Percentiles rank a stretch among this genome's conserved stretches.
phyloP scores from a whole-genome alignment of 1,284 basidiomycete species.

The Apiotrichum veenhuisii region DNA sequence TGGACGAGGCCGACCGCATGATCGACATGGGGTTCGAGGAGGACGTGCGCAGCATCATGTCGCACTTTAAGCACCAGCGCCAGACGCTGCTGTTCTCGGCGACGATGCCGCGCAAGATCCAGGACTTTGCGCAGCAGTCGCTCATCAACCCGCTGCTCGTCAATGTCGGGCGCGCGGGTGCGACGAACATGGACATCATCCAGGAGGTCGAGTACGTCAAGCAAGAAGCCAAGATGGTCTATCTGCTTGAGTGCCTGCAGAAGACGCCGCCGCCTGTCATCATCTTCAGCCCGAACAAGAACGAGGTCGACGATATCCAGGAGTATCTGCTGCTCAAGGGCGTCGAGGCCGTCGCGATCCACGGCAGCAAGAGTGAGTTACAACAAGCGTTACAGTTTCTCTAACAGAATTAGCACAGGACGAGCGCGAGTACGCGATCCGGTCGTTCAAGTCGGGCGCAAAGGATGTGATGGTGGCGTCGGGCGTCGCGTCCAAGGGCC shows the following conservation, averaged over 20 bases:
- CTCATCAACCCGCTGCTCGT: constrained; percentile 89
- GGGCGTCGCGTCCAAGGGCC: constrained; percentile 92
- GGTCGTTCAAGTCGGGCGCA: constrained; percentile 90
- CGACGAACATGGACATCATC: constrained; percentile 92
- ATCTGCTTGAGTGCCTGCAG: constrained; percentile 92
- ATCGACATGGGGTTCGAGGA: constrained; percentile 99
- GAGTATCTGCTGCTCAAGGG: constrained; percentile 96
- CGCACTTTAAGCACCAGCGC: constrained; percentile 94
- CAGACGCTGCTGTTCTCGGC: constrained; percentile 97
- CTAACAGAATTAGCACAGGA: constrained; percentile 70
- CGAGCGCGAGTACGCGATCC: constrained; percentile 97
- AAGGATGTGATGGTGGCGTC: constrained; percentile 99
- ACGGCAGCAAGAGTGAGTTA: constrained; percentile 87
- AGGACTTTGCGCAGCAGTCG: constrained; percentile 95
- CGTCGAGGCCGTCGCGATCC: constrained; percentile 96
- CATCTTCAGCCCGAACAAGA: constrained; percentile 98
- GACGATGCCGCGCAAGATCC: constrained; percentile 98
- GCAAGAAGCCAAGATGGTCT: constrained; percentile 99
- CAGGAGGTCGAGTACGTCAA: constrained; percentile 99
- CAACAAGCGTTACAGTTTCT: not conserved
- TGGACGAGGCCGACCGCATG: constrained; percentile 99
- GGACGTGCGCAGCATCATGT: constrained; percentile 97
- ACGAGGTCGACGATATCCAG: constrained; percentile 98
- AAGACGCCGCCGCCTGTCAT: constrained; percentile 98
- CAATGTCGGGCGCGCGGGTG: constrained; percentile 96